Evolutionary conservation across 1,139 yeast genomes (phyloP), one percentile per base, ranked within the genome.

Genomic region (Arxiozyma bovina): DNA sequence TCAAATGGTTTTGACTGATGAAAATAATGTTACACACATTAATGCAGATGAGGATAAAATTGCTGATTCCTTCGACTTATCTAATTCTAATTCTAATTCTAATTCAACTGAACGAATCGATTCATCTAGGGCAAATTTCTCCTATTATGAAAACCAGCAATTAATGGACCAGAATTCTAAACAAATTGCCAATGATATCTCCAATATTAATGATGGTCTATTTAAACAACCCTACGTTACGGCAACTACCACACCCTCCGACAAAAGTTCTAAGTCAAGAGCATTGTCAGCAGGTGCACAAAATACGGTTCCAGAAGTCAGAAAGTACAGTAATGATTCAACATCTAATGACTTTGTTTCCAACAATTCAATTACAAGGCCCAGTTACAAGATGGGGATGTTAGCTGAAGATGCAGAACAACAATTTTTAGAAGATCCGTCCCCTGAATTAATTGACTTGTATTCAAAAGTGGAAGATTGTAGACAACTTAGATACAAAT

Each of bases 401-500:
- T 72, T 84, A 53, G 75, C 82, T 49, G 93, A 85, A 51, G 80
- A 79, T 60, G 86, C 84, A 52, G 84, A 81, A 77, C 84, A 59
- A 80, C 87, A 15, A 77, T 79, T 54, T 41, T 51, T 63, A 34
- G 95, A 87, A 58, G 73, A 74, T 47, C 87, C 91, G 0, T 81
- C 89, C 0, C 80, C 78, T 4, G 94, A 86, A 61, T 73, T 94
- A 58, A 75, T 84, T 54, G 81, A 79, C 50, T 78, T 93, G 63
- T 93, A 85, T 68, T 69, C 77, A 30, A 82, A 86, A 58, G 87
- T 94, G 40, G 80, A 82, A 58, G 74, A 77, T 44, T 87, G 97
- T 66, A 77, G 93, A 58, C 83, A 80, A 22, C 68, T 87, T 56
- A 82, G 99, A 67, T 83, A 81, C 63, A 86, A 84, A 68, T 94